A percentile compares a stretch with the other conserved stretches of the same genome.
Conservation (phyloP, 83 land plant genomes). For the Thuja plicata region DNA sequence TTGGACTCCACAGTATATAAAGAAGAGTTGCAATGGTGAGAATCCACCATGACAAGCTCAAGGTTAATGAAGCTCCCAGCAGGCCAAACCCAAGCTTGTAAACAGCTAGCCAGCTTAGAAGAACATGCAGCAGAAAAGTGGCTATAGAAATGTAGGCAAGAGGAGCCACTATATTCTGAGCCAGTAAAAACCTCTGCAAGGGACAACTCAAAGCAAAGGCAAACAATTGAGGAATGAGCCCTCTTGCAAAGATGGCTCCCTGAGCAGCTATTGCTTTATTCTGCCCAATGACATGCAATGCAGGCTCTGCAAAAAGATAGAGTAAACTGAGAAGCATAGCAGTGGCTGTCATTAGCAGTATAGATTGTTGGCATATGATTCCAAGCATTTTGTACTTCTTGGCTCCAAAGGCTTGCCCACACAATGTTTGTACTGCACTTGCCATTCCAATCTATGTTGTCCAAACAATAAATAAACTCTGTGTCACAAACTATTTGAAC, state of each 20-base stretch:
- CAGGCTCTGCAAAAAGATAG: neutral
- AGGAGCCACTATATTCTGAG: conserved; percentile 23
- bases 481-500: neutral
- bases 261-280: conserved; percentile 10
- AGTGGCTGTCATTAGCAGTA: neutral
- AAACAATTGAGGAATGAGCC: conserved; percentile 22
- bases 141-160: conserved; percentile 10
- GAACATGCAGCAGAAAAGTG: conserved; percentile 16
- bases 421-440: neutral
- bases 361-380: conserved; percentile 20
- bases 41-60: conserved; percentile 22
- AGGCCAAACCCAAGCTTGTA: conserved; percentile 13
- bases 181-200: conserved; percentile 20
- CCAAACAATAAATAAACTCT: neutral
- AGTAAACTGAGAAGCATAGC: neutral
- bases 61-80: conserved; percentile 17
- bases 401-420: conserved; percentile 9
- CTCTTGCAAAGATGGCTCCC: conserved; percentile 16
- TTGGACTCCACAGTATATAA: neutral
- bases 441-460: conserved; percentile 5
- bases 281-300: conserved; percentile 17
- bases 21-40: conserved; percentile 6
- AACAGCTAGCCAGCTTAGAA: conserved; percentile 9
- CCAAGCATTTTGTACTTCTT: conserved; percentile 22
- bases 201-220: conserved; percentile 13